Conservation (phyloP, 1,284 basidiomycete species). For the Volvariella volvacea region DNA sequence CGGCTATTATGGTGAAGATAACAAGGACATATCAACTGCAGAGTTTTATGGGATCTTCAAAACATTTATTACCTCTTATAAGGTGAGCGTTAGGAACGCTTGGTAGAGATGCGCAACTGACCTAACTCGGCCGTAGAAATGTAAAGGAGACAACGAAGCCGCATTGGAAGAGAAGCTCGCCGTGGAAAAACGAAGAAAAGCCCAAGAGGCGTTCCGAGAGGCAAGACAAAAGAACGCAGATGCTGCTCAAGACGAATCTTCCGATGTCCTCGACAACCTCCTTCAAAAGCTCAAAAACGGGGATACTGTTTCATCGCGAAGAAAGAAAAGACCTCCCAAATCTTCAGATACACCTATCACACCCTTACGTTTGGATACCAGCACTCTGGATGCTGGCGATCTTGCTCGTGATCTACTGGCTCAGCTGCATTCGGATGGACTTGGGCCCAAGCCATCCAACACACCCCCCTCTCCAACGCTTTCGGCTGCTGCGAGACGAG, state of each 20-base stretch:
- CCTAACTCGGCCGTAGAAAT: conserved; percentile 56
- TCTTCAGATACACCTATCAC: background rate
- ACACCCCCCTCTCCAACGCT: conserved; percentile 14
- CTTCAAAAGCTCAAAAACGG: conserved; percentile 70
- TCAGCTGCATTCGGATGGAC: conserved; percentile 58
- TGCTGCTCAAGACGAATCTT: conserved; percentile 37
- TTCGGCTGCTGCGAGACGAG: conserved; percentile 18
- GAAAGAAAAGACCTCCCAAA: conserved; percentile 10
- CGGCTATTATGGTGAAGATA: conserved; percentile 88
- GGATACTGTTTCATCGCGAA: conserved; percentile 37
- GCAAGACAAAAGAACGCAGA: conserved; percentile 47
- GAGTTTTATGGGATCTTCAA: conserved; percentile 96
- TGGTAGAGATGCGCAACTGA: conserved; percentile 8
- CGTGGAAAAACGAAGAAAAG: conserved; percentile 58
- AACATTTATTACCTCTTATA: conserved; percentile 51
- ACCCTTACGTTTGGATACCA: background rate
- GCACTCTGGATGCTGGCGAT: conserved; percentile 40
- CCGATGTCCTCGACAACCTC: conserved; percentile 70
- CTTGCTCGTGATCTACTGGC: conserved; percentile 71
- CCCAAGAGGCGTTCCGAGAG: conserved; percentile 56
- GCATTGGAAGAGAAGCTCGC: conserved; percentile 61
- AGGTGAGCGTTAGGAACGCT: conserved; percentile 23
- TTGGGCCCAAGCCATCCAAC: conserved; percentile 32
- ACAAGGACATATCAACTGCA: conserved; percentile 72
- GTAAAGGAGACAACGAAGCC: conserved; percentile 69